phyloP scores from a whole-genome alignment of 2,329 filamentous ascomycete species.

The Curvularia spicifera region DNA sequence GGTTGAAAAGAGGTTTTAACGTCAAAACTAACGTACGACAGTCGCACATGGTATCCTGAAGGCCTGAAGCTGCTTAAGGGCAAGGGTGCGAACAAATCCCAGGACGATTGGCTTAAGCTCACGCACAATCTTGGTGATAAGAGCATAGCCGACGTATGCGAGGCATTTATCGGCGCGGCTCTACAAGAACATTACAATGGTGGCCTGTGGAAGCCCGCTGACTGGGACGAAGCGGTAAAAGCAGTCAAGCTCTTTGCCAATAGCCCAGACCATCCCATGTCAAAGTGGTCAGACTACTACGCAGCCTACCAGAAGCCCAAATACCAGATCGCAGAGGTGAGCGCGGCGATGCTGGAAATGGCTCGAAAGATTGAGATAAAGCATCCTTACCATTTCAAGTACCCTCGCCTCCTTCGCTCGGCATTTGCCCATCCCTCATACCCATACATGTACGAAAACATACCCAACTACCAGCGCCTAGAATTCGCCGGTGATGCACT shows the following conservation, averaged over 20 bases:
- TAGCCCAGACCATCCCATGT: slow-evolving; percentile 72
- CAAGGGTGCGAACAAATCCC: slow-evolving; percentile 64
- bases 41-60: slow-evolving; percentile 86
- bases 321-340: slow-evolving; percentile 70
- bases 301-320: slow-evolving; percentile 69
- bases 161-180: slow-evolving; percentile 90
- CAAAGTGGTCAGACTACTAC: slow-evolving; percentile 75
- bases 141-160: slow-evolving; percentile 90
- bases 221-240: slow-evolving; percentile 66
- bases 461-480: slow-evolving; percentile 87
- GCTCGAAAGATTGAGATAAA: slow-evolving; percentile 67
- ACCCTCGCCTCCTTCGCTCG: slow-evolving; percentile 77
- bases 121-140: slow-evolving; percentile 74
- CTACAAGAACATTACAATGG: slow-evolving; percentile 62
- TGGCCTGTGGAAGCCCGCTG: slow-evolving; percentile 51
- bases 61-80: slow-evolving; percentile 75
- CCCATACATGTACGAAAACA: slow-evolving; percentile 72
- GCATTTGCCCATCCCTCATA: slow-evolving; percentile 91
- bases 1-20: background rate
- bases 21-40: slow-evolving; percentile 37
- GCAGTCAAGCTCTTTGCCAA: slow-evolving; percentile 74
- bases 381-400: slow-evolving; percentile 71
- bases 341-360: slow-evolving; percentile 72
- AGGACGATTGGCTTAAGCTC: slow-evolving; percentile 62
- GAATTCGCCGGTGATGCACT: slow-evolving; percentile 92